Conservation (phyloP, 2,329 filamentous ascomycete species). For the Phaeosphaeria sp. region DNA sequence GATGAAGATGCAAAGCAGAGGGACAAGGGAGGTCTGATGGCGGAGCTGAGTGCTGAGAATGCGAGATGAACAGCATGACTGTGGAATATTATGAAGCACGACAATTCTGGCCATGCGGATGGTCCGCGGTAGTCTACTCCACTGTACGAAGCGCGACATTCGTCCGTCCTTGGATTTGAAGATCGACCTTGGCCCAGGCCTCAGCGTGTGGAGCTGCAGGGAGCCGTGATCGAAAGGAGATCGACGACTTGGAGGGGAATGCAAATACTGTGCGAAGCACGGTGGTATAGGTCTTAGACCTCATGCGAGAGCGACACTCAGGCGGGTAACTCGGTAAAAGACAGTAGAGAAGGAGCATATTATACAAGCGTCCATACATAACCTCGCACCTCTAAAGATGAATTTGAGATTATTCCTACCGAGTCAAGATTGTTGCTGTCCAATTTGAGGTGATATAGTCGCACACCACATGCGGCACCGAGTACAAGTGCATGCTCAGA, state of each 20-base stretch:
- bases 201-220: neutral
- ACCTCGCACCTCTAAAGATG: neutral
- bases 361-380: neutral
- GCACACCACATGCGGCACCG: neutral
- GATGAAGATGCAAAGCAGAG: slow-evolving; percentile 79
- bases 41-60: slow-evolving; percentile 85
- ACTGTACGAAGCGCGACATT: slow-evolving; percentile 17
- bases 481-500: neutral
- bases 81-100: slow-evolving; percentile 19
- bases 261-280: slow-evolving; percentile 1
- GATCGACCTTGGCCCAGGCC: neutral
- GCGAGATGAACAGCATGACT: slow-evolving; percentile 64
- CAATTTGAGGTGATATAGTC: too few species aligned
- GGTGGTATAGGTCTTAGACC: too few species aligned
- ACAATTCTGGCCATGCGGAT: slow-evolving; percentile 14
- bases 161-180: slow-evolving; percentile 16
- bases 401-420: neutral
- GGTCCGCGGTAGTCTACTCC: slow-evolving; percentile 12
- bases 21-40: slow-evolving; percentile 79
- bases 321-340: slow-evolving; percentile 12
- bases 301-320: neutral
- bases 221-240: neutral
- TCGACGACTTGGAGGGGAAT: neutral
- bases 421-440: too few species aligned
- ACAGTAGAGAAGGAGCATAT: neutral